Conservation (phyloP, 1,284 basidiomycete genomes). For the Microbotryomycetes sp. region DNA sequence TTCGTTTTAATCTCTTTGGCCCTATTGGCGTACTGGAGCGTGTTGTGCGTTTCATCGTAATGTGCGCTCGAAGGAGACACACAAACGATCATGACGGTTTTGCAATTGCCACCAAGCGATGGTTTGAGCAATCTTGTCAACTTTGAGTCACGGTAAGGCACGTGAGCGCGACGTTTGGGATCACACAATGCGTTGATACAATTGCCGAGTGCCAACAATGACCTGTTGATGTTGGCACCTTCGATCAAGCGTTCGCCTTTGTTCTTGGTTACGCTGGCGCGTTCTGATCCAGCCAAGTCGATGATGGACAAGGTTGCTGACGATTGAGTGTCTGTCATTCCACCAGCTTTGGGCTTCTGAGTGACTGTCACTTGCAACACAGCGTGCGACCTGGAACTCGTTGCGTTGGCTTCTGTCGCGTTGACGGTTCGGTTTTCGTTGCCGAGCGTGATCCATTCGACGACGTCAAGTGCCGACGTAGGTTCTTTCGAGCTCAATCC, state of each 20-base stretch:
- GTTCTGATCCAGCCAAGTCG: constrained; percentile 90
- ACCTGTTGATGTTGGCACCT: constrained; percentile 96
- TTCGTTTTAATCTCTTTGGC: constrained; percentile 97
- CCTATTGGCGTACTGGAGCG: constrained; percentile 87
- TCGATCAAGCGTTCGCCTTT: constrained; percentile 97
- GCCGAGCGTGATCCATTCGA: constrained; percentile 79
- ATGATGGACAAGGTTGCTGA: constrained; percentile 91
- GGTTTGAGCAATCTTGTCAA: constrained; percentile 92
- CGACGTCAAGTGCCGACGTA: constrained; percentile 77
- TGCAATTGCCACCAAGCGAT: constrained; percentile 93
- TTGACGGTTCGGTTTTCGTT: constrained; percentile 83
- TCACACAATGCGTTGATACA: constrained; percentile 96
- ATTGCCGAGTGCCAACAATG: constrained; percentile 85
- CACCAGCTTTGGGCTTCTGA: constrained; percentile 55
- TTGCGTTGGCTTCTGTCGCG: constrained; percentile 87
- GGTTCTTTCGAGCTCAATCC: constrained; percentile 75
- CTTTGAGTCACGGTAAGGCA: constrained; percentile 94
- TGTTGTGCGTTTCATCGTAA: constrained; percentile 96
- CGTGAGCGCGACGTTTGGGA: constrained; percentile 69
- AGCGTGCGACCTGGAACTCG: constrained; percentile 90
- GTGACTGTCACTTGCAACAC: constrained; percentile 89
- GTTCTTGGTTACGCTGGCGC: constrained; percentile 87
- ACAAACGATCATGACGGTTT: constrained; percentile 87
- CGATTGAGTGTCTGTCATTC: constrained; percentile 65
- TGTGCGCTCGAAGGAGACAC: constrained; percentile 87